phyloP scores from a whole-genome alignment of 768 basidiomycete genomes.

The Russula sp. region DNA sequence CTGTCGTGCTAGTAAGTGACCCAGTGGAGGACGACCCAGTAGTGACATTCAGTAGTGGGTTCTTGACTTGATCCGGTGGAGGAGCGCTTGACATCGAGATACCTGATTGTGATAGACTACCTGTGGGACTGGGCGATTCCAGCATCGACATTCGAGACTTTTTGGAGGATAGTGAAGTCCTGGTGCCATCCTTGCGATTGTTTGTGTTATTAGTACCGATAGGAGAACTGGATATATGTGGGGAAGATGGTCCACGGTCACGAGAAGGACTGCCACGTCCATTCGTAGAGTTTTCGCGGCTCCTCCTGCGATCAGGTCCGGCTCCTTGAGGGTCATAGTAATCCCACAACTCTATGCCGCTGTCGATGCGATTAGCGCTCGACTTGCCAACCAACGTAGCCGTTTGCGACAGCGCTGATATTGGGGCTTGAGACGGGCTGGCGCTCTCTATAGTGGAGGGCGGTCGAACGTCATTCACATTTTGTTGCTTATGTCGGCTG shows the following conservation, averaged over 20 bases:
- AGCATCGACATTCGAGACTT: background rate
- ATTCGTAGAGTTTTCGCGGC: background rate
- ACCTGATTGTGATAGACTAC: background rate
- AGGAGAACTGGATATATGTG: background rate
- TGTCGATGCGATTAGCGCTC: conserved; percentile 14
- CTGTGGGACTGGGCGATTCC: background rate
- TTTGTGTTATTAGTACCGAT: background rate
- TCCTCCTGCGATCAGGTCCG: conserved; percentile 2
- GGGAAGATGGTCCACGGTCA: background rate
- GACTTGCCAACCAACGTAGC: conserved; percentile 5
- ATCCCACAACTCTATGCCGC: conserved; percentile 27
- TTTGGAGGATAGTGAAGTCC: background rate
- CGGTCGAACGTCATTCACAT: background rate
- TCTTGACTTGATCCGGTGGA: background rate
- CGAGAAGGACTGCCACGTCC: conserved; percentile 1
- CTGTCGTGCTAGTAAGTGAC: background rate
- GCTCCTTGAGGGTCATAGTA: background rate
- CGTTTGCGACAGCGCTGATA: background rate
- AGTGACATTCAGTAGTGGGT: background rate
- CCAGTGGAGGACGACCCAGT: background rate
- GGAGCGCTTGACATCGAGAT: background rate
- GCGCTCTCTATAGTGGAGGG: background rate
- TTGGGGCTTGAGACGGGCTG: background rate
- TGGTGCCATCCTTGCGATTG: background rate
- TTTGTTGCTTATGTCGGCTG: conserved; percentile 19